phyloP scores from a whole-genome alignment of 768 basidiomycete genomes.

The Macrolepiota dolichaula region DNA sequence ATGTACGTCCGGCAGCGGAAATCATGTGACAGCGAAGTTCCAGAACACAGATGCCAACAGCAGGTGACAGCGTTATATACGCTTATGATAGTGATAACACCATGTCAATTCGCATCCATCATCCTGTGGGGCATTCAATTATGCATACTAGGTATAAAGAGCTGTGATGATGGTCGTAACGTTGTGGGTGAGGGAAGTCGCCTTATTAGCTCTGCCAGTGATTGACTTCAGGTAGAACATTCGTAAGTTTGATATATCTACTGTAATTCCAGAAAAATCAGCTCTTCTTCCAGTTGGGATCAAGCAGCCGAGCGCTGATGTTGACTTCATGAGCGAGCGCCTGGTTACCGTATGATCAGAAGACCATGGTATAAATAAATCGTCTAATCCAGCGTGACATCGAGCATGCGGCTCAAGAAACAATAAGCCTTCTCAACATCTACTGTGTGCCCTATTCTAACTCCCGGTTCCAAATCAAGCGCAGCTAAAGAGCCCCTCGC shows the following conservation, averaged over 20 bases:
- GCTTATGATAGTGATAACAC: background rate
- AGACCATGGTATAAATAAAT: background rate
- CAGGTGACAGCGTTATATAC: conserved; percentile 5
- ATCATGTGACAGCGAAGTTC: conserved; percentile 12
- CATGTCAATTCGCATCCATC: background rate
- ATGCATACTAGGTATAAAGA: background rate
- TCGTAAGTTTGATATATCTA: too few relatives aligned
- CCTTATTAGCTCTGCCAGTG: background rate
- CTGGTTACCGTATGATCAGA: conserved; percentile 5
- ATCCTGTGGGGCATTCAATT: background rate
- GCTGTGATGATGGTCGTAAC: background rate
- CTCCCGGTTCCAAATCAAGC: background rate
- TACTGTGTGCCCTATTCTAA: background rate
- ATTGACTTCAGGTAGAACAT: background rate
- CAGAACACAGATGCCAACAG: conserved; percentile 2
- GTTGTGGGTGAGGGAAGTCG: background rate
- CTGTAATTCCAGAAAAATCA: too few relatives aligned
- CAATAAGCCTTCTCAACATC: background rate
- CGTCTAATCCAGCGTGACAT: background rate
- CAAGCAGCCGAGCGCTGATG: background rate
- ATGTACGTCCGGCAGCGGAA: conserved; percentile 16
- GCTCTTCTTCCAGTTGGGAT: too few relatives aligned
- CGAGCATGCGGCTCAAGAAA: background rate
- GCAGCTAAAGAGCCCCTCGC: background rate
- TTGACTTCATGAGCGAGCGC: background rate